Percentiles rank a stretch among this genome's conserved stretches.
Conservation (phyloP, 169 alveolate genomes). For the Pseudocohnilembus persalinus region DNA sequence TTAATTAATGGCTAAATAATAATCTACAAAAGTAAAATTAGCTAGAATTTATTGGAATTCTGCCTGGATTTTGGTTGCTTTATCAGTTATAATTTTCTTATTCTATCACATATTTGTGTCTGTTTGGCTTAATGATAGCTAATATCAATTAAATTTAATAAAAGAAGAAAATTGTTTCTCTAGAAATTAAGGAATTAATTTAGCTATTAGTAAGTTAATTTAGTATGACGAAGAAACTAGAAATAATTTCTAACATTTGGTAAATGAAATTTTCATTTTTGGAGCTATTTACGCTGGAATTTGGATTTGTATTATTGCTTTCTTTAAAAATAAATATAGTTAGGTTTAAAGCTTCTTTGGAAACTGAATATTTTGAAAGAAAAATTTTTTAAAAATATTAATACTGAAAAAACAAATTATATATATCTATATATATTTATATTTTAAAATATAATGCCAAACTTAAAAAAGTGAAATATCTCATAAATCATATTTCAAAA, state of each 20-base stretch:
- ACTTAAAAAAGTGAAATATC: too few relatives aligned
- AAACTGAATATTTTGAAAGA: too few relatives aligned
- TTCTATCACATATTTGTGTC: not conserved
- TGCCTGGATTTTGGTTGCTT: not conserved
- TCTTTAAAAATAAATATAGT: not conserved
- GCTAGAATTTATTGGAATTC: not conserved
- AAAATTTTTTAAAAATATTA: too few relatives aligned
- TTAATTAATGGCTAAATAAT: not conserved
- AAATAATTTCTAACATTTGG: not conserved
- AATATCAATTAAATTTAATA: too few relatives aligned
- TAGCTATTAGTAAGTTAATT: not conserved
- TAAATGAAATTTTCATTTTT: not conserved
- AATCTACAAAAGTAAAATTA: not conserved
- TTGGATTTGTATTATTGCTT: not conserved
- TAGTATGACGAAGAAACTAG: not conserved
- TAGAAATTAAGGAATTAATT: not conserved
- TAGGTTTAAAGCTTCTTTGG: not conserved
- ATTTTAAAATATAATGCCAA: too few relatives aligned
- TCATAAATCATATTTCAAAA: too few relatives aligned
- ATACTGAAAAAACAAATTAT: too few relatives aligned
- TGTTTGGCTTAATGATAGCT: not conserved
- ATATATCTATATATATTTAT: too few relatives aligned
- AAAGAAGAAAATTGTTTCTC: not conserved
- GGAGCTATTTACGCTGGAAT: not conserved
- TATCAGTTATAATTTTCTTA: not conserved